These are phyloP conservation scores for Aspergillus brunneoviolaceus DNA, from an alignment of 2,329 filamentous ascomycete genomes.

Conservation along the genomic window DNA sequence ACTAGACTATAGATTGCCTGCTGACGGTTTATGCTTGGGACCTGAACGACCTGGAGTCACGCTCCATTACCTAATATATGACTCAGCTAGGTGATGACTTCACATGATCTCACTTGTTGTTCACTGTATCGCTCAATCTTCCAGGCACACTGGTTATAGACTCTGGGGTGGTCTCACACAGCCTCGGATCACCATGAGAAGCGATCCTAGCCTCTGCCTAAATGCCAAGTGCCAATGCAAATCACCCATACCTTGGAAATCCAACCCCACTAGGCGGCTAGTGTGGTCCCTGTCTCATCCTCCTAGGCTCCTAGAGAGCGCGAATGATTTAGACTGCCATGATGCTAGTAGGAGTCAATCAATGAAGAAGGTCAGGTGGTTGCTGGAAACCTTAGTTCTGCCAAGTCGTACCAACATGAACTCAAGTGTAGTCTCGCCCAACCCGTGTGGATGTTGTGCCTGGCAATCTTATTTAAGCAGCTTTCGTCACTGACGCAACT, in stretches of 20 bases:
- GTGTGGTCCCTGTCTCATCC: background rate
- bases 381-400: background rate
- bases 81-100: background rate
- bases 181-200: background rate
- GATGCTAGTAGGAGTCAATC: background rate
- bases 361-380: background rate
- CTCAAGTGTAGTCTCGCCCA: too few relatives aligned
- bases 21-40: background rate
- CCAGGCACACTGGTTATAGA: background rate
- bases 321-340: too few relatives aligned
- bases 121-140: background rate
- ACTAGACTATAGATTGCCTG: too few relatives aligned
- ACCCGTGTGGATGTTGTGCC: background rate
- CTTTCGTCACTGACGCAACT: slow-evolving; percentile 5
- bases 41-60: too few relatives aligned
- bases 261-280: slow-evolving; percentile 5
- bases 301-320: background rate
- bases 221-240: background rate
- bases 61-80: background rate
- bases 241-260: background rate
- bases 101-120: background rate
- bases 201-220: background rate
- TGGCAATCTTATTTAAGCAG: slow-evolving; percentile 6
- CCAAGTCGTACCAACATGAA: background rate
- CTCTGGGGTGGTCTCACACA: background rate